Evolutionary conservation across 441 rosid species (phyloP), one percentile per base, ranked within the genome.

Genomic region (Viola pubescens): DNA sequence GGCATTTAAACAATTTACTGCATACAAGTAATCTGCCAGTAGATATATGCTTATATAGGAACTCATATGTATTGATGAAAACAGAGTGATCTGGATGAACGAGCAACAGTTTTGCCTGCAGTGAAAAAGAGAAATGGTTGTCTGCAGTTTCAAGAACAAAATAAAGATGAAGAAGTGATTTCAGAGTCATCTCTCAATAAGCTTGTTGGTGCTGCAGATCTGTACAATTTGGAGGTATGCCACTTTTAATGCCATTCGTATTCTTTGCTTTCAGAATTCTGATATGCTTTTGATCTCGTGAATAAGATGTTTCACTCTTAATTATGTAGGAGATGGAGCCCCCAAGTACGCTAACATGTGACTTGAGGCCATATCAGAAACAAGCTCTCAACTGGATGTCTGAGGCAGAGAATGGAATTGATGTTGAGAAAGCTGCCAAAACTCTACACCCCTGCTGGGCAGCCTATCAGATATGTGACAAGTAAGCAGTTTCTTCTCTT

Each of bases 291-390:
- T 14, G 9, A 26, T 1, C 26, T 11, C 14, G 8, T 49, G 7
- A 11, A 9, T 14, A 8, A 12, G 14, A 49, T 49, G 19, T 37
- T 49, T 67, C 38, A 58, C 41, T 37, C 56, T 38, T 39, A 38
- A 56, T 65, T 7, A 4, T 80, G 48, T 48, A 82, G 94, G 90
- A 84, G 70, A 79, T 80, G 88, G 94, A 84, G 62, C 82, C 94
- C 11, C 87, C 94, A 7, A 44, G 60, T 37, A 75, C 83, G 3
- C 81, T 82, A 48, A 79, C 38, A 6, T 84, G 53, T 49, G 16
- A 49, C 7, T 49, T 49, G 34, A 49, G 16, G 16, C 53, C 53
- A 0, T 49, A 49, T 49, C 53, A 49, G 53, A 49, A 49, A 49
- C 53, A 49, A 49, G 53, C 53, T 56, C 81, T 82, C 37, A 71